These are phyloP conservation scores for Calycina herbarum DNA, from an alignment of 2,329 filamentous ascomycete genomes.

Conservation along the genomic window DNA sequence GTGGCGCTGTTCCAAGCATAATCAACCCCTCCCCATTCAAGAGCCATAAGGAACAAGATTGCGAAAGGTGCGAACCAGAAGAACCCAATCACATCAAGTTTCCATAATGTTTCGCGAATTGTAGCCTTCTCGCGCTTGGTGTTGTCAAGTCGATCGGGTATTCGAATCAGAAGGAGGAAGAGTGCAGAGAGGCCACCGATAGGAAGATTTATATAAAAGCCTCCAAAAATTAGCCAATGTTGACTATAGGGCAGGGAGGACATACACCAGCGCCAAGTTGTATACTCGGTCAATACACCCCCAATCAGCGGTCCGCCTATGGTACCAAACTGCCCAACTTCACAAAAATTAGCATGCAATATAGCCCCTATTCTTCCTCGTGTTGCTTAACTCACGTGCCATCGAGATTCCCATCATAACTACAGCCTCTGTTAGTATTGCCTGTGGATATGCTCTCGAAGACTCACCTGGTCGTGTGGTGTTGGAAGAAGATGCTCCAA, in stretches of 20 bases:
- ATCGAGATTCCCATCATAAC: neutral
- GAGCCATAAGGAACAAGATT: conserved; percentile 38
- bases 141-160: conserved; percentile 25
- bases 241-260: neutral
- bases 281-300: conserved; percentile 18
- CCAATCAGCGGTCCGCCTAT: conserved; percentile 16
- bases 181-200: conserved; percentile 38
- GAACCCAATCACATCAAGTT: conserved; percentile 38
- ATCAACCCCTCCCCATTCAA: conserved; percentile 38
- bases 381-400: neutral
- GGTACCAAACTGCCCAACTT: conserved; percentile 9
- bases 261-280: conserved; percentile 20
- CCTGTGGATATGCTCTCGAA: neutral
- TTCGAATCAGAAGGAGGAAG: conserved; percentile 40
- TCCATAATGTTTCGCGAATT: neutral
- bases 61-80: conserved; percentile 36
- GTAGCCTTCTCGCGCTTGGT: neutral
- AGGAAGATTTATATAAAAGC: conserved; percentile 43
- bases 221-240: conserved; percentile 5
- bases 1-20: conserved; percentile 35
- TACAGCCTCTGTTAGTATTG: neutral
- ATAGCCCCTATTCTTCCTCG: neutral
- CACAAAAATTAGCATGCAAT: neutral
- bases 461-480: conserved; percentile 4
- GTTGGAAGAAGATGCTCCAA: conserved; percentile 36